phyloP scores from a whole-genome alignment of 306 rosid genomes.

The Chamaecrista fasciculata region DNA sequence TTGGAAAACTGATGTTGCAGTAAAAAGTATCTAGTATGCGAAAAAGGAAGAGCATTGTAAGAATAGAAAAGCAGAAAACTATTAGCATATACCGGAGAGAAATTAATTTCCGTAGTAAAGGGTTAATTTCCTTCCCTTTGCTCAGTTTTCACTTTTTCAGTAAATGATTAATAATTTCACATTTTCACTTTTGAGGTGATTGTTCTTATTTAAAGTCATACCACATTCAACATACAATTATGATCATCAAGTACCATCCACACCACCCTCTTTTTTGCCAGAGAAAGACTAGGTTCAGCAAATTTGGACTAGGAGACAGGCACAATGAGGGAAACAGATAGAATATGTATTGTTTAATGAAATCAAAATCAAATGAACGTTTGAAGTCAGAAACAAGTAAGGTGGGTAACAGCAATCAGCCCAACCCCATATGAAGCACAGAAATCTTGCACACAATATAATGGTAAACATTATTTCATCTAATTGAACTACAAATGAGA shows the following conservation, averaged over 20 bases:
- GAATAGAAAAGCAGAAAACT: neutral
- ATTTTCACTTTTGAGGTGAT: neutral
- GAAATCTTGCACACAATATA: neutral
- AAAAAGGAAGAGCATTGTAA: neutral
- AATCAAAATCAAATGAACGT: neutral
- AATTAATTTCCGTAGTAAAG: neutral
- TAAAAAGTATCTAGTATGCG: neutral
- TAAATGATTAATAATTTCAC: too few relatives aligned
- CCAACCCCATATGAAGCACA: neutral
- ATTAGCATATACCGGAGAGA: neutral
- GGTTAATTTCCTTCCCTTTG: neutral
- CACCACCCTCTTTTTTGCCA: neutral
- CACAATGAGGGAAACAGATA: neutral
- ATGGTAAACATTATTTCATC: neutral
- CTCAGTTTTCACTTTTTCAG: too few relatives aligned
- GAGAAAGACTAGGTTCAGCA: neutral
- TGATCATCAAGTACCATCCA: neutral
- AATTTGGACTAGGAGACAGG: neutral
- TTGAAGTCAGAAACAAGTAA: neutral
- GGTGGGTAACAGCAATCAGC: neutral
- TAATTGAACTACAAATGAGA: neutral
- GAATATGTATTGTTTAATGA: neutral
- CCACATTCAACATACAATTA: neutral
- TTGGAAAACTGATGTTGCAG: conserved; percentile 3
- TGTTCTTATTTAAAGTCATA: too few relatives aligned